Conservation (phyloP, 2,329 filamentous ascomycete genomes). For the Scleromitrula shiraiana region DNA sequence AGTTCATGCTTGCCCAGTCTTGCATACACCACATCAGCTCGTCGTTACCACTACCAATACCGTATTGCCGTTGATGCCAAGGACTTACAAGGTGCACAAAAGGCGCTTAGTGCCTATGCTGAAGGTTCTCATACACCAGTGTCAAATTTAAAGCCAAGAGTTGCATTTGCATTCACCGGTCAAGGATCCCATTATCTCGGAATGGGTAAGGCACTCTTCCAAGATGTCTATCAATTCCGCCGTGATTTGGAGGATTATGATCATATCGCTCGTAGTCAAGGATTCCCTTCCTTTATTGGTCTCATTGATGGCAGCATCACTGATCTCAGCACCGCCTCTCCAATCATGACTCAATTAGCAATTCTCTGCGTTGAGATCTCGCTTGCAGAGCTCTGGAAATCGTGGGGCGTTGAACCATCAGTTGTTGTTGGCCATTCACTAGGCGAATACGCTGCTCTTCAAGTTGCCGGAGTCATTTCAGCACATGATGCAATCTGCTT, state of each 20-base stretch:
- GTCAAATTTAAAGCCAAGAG: conserved; percentile 6
- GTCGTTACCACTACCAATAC: conserved; percentile 50
- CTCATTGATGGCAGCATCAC: conserved; percentile 31
- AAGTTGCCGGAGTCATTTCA: conserved; percentile 61
- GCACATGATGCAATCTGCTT: conserved; percentile 63
- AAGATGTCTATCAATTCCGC: conserved; percentile 32
- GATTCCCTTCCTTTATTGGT: conserved; percentile 25
- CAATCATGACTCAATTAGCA: conserved; percentile 7
- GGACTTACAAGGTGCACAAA: conserved; percentile 27
- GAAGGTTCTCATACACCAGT: conserved; percentile 6
- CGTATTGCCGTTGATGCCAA: conserved; percentile 40
- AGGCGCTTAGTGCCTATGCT: background rate
- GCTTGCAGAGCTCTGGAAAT: conserved; percentile 44
- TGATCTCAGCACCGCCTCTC: background rate
- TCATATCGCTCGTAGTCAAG: conserved; percentile 17
- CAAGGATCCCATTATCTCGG: conserved; percentile 39
- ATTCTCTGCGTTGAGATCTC: conserved; percentile 43
- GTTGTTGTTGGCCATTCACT: conserved; percentile 56
- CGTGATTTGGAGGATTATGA: conserved; percentile 21
- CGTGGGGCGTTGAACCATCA: conserved; percentile 46
- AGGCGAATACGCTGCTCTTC: conserved; percentile 65
- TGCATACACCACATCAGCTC: conserved; percentile 24
- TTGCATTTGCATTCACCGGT: conserved; percentile 25
- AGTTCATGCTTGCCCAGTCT: conserved; percentile 11
- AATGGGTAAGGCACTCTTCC: conserved; percentile 21